phyloP scores from a whole-genome alignment of 2,329 filamentous ascomycete species.

The Colletotrichum agaves region DNA sequence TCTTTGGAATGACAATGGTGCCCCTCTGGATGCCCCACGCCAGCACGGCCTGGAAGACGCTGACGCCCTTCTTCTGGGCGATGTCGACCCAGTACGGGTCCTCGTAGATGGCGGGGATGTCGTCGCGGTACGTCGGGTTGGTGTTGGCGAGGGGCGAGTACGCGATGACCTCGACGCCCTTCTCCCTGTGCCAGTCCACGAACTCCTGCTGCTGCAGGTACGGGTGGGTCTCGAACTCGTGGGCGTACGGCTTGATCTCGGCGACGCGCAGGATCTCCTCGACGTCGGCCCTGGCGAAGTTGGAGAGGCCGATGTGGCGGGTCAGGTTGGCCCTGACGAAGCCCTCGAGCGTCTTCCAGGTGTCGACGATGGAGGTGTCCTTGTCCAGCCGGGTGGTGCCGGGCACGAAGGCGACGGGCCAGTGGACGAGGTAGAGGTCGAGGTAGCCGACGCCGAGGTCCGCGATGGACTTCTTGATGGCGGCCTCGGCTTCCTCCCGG shows the following conservation, averaged over 20 bases:
- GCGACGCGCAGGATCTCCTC: conserved; percentile 35
- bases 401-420: conserved; percentile 50
- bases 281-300: conserved; percentile 55
- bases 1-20: conserved; percentile 50
- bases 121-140: conserved; percentile 46
- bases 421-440: conserved; percentile 63
- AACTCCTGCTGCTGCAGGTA: conserved; percentile 57
- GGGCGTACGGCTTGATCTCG: conserved; percentile 39
- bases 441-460: conserved; percentile 60
- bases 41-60: conserved; percentile 47
- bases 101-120: conserved; percentile 41
- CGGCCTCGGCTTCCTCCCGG: conserved; percentile 45
- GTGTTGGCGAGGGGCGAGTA: conserved; percentile 49
- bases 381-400: conserved; percentile 44
- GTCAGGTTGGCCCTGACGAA: conserved; percentile 63
- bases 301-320: conserved; percentile 70
- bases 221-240: conserved; percentile 62
- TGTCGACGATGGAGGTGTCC: conserved; percentile 50
- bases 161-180: conserved; percentile 47
- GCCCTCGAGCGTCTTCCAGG: conserved; percentile 69
- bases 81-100: conserved; percentile 40
- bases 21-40: conserved; percentile 48
- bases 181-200: conserved; percentile 45
- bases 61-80: conserved; percentile 44
- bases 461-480: conserved; percentile 58